Conservation (phyloP, 2,329 filamentous ascomycete species). For the Coniochaeta sp. region DNA sequence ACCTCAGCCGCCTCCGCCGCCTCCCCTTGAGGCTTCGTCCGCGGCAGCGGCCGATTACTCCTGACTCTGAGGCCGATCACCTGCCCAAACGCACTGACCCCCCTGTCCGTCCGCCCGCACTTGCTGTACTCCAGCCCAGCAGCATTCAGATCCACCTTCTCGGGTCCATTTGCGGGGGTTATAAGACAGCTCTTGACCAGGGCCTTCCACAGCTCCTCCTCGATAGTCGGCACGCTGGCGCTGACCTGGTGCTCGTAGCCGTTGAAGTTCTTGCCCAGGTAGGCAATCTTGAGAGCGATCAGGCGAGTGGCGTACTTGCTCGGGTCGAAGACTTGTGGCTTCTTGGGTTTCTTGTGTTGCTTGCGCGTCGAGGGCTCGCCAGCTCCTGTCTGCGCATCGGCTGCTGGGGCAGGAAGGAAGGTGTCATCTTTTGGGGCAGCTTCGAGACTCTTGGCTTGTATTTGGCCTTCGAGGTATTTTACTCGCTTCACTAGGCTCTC, state of each 20-base stretch:
- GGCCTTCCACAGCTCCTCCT: conserved; percentile 91
- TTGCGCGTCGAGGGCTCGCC: background rate
- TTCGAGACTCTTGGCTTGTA: conserved; percentile 29
- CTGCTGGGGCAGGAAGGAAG: background rate
- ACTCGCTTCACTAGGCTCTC: conserved; percentile 63
- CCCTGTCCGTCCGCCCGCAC: conserved; percentile 85
- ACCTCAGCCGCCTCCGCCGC: conserved; percentile 2
- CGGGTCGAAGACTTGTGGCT: conserved; percentile 60
- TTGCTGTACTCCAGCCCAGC: conserved; percentile 87
- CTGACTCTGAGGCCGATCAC: conserved; percentile 79
- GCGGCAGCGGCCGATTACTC: conserved; percentile 61
- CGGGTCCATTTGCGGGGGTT: conserved; percentile 54
- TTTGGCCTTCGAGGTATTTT: conserved; percentile 57
- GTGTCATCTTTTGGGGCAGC: background rate
- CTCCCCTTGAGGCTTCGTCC: conserved; percentile 11
- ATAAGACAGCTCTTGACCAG: conserved; percentile 77
- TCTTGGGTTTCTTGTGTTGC: conserved; percentile 23
- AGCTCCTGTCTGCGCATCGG: background rate
- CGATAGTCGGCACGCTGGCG: conserved; percentile 71
- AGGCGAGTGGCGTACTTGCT: conserved; percentile 74
- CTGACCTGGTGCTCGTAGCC: conserved; percentile 82
- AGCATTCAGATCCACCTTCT: conserved; percentile 57
- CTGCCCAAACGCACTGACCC: conserved; percentile 95
- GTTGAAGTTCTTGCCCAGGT: conserved; percentile 84
- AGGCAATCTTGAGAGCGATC: conserved; percentile 89